Evolutionary conservation across 306 rosid genomes (phyloP).

Genomic region (Albizia julibrissin): DNA sequence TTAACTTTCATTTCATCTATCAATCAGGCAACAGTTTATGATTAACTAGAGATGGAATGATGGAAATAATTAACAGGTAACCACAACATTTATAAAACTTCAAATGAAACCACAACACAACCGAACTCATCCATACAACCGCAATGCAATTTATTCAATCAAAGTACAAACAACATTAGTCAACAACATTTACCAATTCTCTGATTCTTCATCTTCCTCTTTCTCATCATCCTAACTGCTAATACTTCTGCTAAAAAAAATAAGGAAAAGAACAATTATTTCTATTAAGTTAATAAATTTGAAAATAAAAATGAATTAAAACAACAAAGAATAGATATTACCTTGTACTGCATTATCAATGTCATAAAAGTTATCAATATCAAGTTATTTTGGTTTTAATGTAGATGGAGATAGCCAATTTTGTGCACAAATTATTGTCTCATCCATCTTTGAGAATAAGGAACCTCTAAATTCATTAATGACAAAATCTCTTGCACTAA

Average conservation of each 20-base stretch:
- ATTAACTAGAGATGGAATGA: slow-evolving; percentile 20
- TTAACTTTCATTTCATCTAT: slow-evolving; percentile 82
- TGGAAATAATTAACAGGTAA: background rate
- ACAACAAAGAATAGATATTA: background rate
- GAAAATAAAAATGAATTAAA: background rate
- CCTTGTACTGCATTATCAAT: too few relatives aligned
- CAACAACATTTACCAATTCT: background rate
- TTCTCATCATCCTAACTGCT: too few relatives aligned
- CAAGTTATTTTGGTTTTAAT: background rate
- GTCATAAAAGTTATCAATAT: background rate
- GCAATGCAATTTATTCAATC: background rate
- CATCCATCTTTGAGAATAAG: background rate
- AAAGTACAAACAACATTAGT: background rate
- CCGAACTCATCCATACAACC: background rate
- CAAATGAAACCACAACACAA: background rate
- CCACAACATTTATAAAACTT: slow-evolving; percentile 9
- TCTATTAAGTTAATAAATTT: too few relatives aligned
- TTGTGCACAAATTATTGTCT: background rate
- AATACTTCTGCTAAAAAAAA: too few relatives aligned
- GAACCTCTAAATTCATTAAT: background rate
- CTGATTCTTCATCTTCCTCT: too few relatives aligned
- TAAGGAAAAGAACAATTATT: too few relatives aligned
- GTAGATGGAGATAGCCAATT: background rate
- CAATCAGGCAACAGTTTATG: slow-evolving; percentile 32
- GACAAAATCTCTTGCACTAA: background rate